These are phyloP conservation scores for Fusarium concolor DNA, from an alignment of 2,329 filamentous ascomycete genomes.

Conservation along the genomic window DNA sequence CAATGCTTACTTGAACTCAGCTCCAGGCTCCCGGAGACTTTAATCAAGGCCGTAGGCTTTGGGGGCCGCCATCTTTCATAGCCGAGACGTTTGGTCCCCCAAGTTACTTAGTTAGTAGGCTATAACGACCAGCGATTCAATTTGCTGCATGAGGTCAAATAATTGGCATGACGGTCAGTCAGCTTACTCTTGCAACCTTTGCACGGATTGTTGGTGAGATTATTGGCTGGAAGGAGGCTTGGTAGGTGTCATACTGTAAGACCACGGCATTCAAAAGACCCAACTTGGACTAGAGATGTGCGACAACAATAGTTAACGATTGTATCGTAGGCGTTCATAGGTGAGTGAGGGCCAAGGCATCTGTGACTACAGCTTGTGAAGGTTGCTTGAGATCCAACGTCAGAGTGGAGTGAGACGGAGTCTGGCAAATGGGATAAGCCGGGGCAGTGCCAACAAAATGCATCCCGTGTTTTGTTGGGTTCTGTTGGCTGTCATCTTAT, in stretches of 20 bases:
- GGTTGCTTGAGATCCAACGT: neutral
- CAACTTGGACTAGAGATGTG: neutral
- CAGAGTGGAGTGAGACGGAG: neutral
- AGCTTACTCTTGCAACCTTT: constrained; percentile 8
- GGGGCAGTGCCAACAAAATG: neutral
- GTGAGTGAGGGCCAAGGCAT: neutral
- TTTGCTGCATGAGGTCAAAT: neutral
- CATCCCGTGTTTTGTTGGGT: neutral
- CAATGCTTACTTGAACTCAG: no score
- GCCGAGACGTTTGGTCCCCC: no score
- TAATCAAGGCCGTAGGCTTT: no score
- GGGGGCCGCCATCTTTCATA: no score
- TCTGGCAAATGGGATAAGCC: neutral
- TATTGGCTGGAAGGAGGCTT: neutral
- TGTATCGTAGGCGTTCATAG: neutral
- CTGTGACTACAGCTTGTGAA: neutral
- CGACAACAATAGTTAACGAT: neutral
- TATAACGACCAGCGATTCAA: no score
- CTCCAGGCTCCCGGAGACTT: no score
- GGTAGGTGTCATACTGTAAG: neutral
- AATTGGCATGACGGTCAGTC: neutral
- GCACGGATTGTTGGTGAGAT: neutral
- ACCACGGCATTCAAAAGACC: neutral
- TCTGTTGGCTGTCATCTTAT: neutral
- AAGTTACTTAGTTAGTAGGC: no score